Percentiles rank a stretch among this genome's conserved stretches.
Conservation (phyloP, 164 flowering plant genomes). For the Chimonanthus salicifolius region DNA sequence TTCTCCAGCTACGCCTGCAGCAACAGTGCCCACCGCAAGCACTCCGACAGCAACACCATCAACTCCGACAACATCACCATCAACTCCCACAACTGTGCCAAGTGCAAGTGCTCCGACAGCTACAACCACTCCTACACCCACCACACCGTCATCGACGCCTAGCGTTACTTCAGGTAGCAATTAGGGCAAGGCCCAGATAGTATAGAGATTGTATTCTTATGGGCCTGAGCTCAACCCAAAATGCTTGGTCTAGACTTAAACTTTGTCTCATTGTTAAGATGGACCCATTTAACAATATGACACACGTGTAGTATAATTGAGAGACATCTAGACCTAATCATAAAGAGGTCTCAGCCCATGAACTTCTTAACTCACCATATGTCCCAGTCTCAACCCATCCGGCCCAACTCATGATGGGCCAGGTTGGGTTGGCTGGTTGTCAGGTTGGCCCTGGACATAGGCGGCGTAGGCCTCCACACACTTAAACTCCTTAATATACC, state of each 20-base stretch:
- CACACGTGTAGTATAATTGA: too few species aligned
- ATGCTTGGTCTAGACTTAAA: too few species aligned
- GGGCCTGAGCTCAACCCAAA: neutral
- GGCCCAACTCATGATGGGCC: too few species aligned
- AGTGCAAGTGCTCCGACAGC: neutral
- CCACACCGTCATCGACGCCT: neutral
- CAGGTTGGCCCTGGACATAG: too few species aligned
- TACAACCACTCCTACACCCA: slow-evolving; percentile 6
- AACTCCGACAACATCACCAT: neutral
- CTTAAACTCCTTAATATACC: too few species aligned
- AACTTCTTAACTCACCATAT: too few species aligned
- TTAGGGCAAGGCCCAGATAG: neutral
- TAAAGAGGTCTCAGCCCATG: too few species aligned
- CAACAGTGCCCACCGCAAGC: neutral
- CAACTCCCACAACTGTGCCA: neutral
- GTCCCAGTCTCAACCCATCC: too few species aligned
- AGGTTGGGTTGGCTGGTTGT: too few species aligned
- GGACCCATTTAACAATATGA: neutral
- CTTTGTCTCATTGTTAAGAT: neutral
- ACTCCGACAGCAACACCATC: neutral
- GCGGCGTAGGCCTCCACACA: too few species aligned
- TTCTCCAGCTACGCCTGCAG: neutral
- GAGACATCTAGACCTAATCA: too few species aligned
- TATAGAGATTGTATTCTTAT: too few species aligned
- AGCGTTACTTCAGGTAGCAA: slow-evolving; percentile 18